A percentile compares a stretch with the other conserved stretches of the same genome.
phyloP scores from a whole-genome alignment of 371 early-diverging fungal species.

The Mortierella sp. region DNA sequence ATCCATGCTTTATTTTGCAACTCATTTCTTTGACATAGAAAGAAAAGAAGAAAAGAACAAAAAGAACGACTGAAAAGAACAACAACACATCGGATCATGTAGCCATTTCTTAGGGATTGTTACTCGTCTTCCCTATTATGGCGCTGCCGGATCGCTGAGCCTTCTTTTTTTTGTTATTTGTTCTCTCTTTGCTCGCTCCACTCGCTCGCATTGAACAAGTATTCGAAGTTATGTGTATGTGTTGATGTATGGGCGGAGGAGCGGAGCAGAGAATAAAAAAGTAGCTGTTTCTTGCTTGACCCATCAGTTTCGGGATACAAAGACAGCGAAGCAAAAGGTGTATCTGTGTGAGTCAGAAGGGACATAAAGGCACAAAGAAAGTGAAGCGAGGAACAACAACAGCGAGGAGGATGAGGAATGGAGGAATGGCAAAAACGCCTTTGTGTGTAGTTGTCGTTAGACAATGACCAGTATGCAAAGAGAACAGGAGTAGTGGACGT shows the following conservation, averaged over 20 bases:
- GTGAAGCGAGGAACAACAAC: neutral
- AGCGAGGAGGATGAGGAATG: neutral
- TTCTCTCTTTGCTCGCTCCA: neutral
- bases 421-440: neutral
- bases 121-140: constrained; percentile 10
- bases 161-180: neutral
- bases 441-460: neutral
- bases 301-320: constrained; percentile 1
- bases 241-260: constrained; percentile 8
- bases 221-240: neutral
- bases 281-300: neutral
- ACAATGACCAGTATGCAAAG: neutral
- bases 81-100: neutral
- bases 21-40: neutral
- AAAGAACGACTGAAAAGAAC: neutral
- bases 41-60: neutral
- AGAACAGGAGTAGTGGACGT: neutral
- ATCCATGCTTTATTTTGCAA: neutral
- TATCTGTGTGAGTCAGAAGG: constrained; percentile 2
- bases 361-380: neutral
- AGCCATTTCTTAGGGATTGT: neutral
- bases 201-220: constrained; percentile 11
- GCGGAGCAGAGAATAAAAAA: constrained; percentile 5
- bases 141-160: constrained; percentile 4
- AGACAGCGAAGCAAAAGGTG: neutral